These are phyloP conservation scores for Globisporangium camurandrum DNA, from an alignment of 352 stramenopile genomes.

Conservation along the genomic window DNA sequence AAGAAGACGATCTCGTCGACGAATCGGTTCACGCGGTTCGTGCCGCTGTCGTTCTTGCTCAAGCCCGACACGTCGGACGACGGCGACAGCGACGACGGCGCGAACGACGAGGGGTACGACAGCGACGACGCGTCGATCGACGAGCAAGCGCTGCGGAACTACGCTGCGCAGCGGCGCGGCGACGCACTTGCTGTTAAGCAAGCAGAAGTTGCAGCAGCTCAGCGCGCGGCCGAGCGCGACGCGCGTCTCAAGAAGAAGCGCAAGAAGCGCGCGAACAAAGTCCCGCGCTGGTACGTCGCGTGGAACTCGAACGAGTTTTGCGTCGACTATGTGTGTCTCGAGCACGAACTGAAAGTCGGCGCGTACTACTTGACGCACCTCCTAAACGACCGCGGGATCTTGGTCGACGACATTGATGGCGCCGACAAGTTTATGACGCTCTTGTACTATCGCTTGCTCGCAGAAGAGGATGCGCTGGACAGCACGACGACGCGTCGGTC, in stretches of 20 bases:
- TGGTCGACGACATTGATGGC: constrained; percentile 73
- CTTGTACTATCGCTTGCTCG: constrained; percentile 79
- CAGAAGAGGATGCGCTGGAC: constrained; percentile 39
- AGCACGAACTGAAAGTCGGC: constrained; percentile 72
- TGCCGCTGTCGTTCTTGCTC: constrained; percentile 72
- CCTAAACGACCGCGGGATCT: constrained; percentile 68
- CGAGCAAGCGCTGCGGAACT: constrained; percentile 31
- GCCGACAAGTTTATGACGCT: constrained; percentile 79
- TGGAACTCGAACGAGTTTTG: constrained; percentile 86
- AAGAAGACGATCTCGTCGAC: constrained; percentile 74
- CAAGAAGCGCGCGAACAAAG: constrained; percentile 54
- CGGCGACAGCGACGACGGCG: constrained; percentile 53
- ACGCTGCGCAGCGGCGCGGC: constrained; percentile 13
- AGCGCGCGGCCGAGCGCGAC: constrained; percentile 24
- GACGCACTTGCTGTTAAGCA: constrained; percentile 6
- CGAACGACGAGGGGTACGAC: constrained; percentile 50
- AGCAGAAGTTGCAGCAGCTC: constrained; percentile 20
- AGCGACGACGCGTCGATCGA: constrained; percentile 68
- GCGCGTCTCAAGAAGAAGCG: constrained; percentile 46
- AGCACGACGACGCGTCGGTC: constrained; percentile 5
- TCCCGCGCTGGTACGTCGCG: constrained; percentile 76
- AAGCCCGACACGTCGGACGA: constrained; percentile 64
- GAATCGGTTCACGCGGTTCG: constrained; percentile 70
- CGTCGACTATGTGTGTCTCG: constrained; percentile 68
- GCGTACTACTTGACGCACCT: constrained; percentile 80